phyloP scores from a whole-genome alignment of 345 rosid genomes.

The Aethionema arabicum region DNA sequence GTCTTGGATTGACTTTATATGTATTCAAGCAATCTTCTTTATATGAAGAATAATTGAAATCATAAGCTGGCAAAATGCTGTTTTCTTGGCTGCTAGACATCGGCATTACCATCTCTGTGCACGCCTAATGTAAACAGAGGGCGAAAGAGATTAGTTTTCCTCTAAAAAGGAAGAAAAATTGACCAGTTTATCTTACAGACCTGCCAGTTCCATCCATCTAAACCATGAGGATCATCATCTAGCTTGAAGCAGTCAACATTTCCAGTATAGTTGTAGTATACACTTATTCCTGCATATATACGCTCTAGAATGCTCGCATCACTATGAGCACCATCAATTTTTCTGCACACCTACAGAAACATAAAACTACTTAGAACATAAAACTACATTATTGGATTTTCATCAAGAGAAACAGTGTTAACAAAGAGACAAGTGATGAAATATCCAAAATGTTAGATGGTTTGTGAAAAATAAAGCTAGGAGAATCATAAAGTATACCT shows the following conservation, averaged over 20 bases:
- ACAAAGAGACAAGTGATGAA: too few relatives aligned
- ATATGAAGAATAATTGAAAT: slow-evolving; percentile 62
- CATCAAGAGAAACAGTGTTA: too few relatives aligned
- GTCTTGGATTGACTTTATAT: slow-evolving; percentile 68
- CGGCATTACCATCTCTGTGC: slow-evolving; percentile 95
- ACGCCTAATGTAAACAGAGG: slow-evolving; percentile 50
- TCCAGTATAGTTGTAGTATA: slow-evolving; percentile 86
- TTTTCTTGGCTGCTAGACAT: slow-evolving; percentile 63
- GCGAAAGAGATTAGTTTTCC: slow-evolving; percentile 3
- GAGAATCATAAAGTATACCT: slow-evolving; percentile 52
- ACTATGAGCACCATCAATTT: slow-evolving; percentile 57
- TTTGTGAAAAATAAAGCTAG: too few relatives aligned
- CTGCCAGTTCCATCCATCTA: slow-evolving; percentile 97
- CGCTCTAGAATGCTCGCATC: slow-evolving; percentile 62
- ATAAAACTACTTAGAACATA: too few relatives aligned
- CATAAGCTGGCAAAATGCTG: slow-evolving; percentile 69
- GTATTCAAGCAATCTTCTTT: slow-evolving; percentile 62
- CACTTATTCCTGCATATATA: slow-evolving; percentile 64
- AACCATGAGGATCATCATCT: slow-evolving; percentile 95
- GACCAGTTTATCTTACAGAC: slow-evolving; percentile 33
- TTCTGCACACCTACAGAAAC: slow-evolving; percentile 64
- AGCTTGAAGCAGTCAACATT: slow-evolving; percentile 68
- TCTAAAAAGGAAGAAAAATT: neutral
- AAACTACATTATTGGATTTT: too few relatives aligned
- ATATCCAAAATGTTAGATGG: too few relatives aligned